Evolutionary conservation across 2,329 filamentous ascomycete species (phyloP), one percentile per base, ranked within the genome.

Genomic region (Colletotrichum musae): DNA sequence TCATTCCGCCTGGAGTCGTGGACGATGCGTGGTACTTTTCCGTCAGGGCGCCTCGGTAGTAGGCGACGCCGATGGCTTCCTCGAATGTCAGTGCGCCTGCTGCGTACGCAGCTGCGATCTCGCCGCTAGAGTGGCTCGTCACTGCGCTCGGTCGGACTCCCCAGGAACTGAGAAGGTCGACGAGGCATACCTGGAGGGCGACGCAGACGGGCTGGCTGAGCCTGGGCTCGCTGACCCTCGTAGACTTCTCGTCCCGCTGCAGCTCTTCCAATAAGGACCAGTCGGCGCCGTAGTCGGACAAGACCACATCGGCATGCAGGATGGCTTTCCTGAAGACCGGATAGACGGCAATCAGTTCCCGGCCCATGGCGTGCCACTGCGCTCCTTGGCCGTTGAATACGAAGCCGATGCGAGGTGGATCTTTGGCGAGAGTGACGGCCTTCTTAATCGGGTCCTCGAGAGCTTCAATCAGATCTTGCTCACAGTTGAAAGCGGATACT

Each of bases 81-180:
- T 72, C 72, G 36, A 74, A 57, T 0, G 73, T 77, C 2, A 81
- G 54, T 1, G 64, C 70, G 1, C 78, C 77, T 0, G 80, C 74
- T 0, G 83, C 78, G 60, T 83, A 86, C 0, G 85, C 85, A 5
- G 84, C 84, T 0, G 74, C 82, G 39, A 86, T 85, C 64, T 87
- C 85, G 7, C 85, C 85, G 50, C 78, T 81, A 0, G 83, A 86
- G 70, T 87, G 85, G 1, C 85, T 83, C 2, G 79, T 75, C 0
- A 85, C 82, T 1, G 76, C 78, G 0, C 72, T 53, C 0, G 84
- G 82, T 4, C 62, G 68, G 16, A 87, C 75, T 1, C 78, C 79
- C 80, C 81, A 86, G 2, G 81, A 80, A 26, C 77, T 52, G 1
- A 88, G 74, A 2, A 88, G 75, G 9, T 82, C 77, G 0, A 81